phyloP scores from a whole-genome alignment of 768 basidiomycete species.

The Amanita polypyramis region DNA sequence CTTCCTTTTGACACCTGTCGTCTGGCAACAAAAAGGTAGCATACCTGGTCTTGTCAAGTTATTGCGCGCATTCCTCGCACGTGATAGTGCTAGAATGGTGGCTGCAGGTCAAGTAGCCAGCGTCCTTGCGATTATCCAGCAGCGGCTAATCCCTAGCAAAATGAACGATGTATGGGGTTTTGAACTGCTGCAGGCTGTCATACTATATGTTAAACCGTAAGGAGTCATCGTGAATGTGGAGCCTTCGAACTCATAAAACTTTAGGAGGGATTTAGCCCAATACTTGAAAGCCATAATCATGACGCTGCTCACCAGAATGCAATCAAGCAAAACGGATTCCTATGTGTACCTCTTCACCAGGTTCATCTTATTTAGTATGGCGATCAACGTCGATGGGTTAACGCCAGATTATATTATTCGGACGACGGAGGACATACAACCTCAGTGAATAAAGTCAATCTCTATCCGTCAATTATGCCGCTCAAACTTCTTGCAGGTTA shows the following conservation, averaged over 20 bases:
- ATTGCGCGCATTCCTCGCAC: constrained; percentile 70
- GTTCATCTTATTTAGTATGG: constrained; percentile 70
- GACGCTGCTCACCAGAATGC: constrained; percentile 77
- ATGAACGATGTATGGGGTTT: constrained; percentile 87
- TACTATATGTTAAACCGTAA: constrained; percentile 66
- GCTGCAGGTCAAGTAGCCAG: constrained; percentile 60
- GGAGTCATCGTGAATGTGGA: constrained; percentile 20
- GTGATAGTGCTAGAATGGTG: constrained; percentile 61
- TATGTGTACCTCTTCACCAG: constrained; percentile 75
- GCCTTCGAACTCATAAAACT: neutral
- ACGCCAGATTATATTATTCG: constrained; percentile 71
- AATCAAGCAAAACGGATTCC: constrained; percentile 81
- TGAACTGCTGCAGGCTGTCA: constrained; percentile 73
- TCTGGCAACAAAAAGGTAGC: constrained; percentile 92
- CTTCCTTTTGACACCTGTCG: constrained; percentile 71
- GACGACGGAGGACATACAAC: constrained; percentile 77
- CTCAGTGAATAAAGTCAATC: constrained; percentile 42
- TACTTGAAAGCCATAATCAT: constrained; percentile 70
- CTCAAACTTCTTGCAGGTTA: constrained; percentile 26
- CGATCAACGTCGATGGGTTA: constrained; percentile 62
- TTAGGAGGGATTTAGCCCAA: constrained; percentile 52
- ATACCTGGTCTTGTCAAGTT: constrained; percentile 89
- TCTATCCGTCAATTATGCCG: neutral
- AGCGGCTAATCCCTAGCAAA: constrained; percentile 81
- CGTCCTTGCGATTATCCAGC: constrained; percentile 83